Evolutionary conservation across 148 eudicot species (phyloP).

Genomic region (Vaccinium macrocarpon): DNA sequence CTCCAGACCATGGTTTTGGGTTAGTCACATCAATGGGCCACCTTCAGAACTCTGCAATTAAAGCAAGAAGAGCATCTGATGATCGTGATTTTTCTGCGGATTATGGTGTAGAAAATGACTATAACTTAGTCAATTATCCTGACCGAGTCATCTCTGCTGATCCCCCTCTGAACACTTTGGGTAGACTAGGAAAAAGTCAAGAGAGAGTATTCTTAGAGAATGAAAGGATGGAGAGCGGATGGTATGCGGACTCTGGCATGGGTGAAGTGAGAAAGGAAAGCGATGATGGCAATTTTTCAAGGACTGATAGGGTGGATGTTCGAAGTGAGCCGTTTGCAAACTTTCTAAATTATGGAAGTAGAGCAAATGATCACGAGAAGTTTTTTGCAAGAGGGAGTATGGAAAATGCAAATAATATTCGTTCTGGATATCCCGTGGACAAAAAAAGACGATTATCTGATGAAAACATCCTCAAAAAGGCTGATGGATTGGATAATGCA

Average conservation of each 20-base stretch:
- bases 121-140: neutral
- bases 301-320: slow-evolving; percentile 13
- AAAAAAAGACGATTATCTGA: neutral
- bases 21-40: neutral
- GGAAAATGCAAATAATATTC: slow-evolving; percentile 13
- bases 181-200: slow-evolving; percentile 9
- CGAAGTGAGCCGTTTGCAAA: slow-evolving; percentile 8
- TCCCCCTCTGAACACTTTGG: neutral
- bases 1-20: neutral
- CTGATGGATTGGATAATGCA: neutral
- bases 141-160: neutral
- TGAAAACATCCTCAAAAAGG: slow-evolving; percentile 2
- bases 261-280: slow-evolving; percentile 10
- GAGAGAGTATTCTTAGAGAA: neutral
- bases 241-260: neutral
- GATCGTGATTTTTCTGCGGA: neutral
- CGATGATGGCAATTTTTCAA: slow-evolving; percentile 1
- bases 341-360: neutral
- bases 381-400: slow-evolving; percentile 11
- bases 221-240: neutral
- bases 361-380: slow-evolving; percentile 7
- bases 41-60: slow-evolving; percentile 8
- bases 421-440: neutral
- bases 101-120: neutral
- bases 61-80: slow-evolving; percentile 23